Conservation (phyloP, 768 basidiomycete species). For the Trametes elegans region DNA sequence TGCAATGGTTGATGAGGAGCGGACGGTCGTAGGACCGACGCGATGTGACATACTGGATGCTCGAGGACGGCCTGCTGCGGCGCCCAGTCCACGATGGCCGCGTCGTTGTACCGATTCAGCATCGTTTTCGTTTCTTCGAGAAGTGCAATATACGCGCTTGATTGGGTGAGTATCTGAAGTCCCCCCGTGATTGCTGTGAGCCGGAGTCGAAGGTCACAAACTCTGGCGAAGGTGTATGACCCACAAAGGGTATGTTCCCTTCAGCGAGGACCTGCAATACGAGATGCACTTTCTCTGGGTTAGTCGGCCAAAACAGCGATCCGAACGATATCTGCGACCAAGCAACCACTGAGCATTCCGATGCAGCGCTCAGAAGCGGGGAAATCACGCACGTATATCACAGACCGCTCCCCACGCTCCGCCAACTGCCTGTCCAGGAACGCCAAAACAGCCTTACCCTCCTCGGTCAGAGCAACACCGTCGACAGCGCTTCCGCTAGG, state of each 20-base stretch:
- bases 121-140: neutral
- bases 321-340: constrained; percentile 24
- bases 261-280: constrained; percentile 23
- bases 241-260: constrained; percentile 23
- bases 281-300: constrained; percentile 14
- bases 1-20: neutral
- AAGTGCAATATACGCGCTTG: neutral
- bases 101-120: neutral
- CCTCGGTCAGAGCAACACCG: neutral
- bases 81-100: neutral
- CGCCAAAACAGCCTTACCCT: neutral
- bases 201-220: neutral
- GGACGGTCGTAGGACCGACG: neutral
- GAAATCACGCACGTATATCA: constrained; percentile 20
- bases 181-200: too few relatives aligned
- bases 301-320: constrained; percentile 18
- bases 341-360: neutral
- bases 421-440: constrained; percentile 17
- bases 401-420: constrained; percentile 14
- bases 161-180: neutral
- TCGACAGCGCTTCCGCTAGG: neutral
- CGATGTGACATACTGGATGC: neutral
- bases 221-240: neutral
- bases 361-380: neutral
- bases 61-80: constrained; percentile 7